These are phyloP conservation scores for Raddia guianensis DNA, from an alignment of 176 grass and related monocot genomes.

Conservation along the genomic window DNA sequence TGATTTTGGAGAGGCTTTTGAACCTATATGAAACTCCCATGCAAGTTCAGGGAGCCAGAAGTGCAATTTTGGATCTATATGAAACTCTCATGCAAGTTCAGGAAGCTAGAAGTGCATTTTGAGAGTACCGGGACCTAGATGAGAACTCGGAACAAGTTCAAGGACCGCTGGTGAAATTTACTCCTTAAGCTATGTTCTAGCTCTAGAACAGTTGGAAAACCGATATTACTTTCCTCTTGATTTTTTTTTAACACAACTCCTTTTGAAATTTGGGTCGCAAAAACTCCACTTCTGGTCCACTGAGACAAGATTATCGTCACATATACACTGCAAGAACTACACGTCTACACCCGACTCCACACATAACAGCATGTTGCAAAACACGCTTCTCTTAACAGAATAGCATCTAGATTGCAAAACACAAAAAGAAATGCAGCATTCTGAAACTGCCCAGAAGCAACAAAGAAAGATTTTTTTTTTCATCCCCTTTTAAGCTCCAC, in stretches of 20 bases:
- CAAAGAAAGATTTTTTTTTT: neutral
- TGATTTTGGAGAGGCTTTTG: too few species aligned
- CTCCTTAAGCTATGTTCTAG: neutral
- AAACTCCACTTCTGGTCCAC: neutral
- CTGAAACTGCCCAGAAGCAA: constrained; percentile 2
- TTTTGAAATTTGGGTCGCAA: neutral
- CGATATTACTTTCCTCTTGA: neutral
- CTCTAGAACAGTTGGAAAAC: neutral
- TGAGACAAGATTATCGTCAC: neutral
- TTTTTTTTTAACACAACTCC: too few species aligned
- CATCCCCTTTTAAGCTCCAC: neutral
- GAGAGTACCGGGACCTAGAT: too few species aligned
- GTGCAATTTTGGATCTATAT: too few species aligned
- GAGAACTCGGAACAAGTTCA: too few species aligned
- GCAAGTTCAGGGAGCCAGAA: too few species aligned
- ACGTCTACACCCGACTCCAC: neutral
- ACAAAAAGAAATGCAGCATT: constrained; percentile 10
- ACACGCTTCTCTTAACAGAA: too few species aligned
- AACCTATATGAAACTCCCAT: too few species aligned
- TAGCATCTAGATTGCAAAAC: neutral
- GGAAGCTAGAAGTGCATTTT: too few species aligned
- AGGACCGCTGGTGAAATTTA: too few species aligned
- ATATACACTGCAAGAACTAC: neutral
- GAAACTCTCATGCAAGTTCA: too few species aligned
- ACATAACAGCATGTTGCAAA: neutral